Evolutionary conservation across 2,329 filamentous ascomycete species (phyloP).

Genomic region (Aspergillus sp.): DNA sequence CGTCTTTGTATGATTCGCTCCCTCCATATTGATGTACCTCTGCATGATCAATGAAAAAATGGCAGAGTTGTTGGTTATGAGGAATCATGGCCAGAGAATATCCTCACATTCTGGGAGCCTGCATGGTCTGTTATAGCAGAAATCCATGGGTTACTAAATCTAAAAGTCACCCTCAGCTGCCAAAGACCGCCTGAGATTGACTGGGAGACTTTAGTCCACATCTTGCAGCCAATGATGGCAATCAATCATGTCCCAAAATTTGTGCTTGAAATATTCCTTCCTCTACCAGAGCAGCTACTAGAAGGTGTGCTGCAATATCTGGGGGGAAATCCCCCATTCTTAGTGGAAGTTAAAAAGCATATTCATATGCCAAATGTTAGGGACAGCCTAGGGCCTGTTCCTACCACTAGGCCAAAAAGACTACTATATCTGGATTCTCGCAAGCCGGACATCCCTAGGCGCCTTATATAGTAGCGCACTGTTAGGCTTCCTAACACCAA

Average conservation of each 20-base stretch:
- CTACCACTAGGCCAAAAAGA: too few relatives aligned
- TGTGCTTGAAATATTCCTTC: not conserved
- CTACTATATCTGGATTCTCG: too few relatives aligned
- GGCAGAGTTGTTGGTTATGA: not conserved
- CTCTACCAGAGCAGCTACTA: not conserved
- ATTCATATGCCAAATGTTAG: not conserved
- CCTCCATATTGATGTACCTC: not conserved
- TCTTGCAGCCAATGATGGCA: not conserved
- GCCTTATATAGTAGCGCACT: too few relatives aligned
- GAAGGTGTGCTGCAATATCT: not conserved
- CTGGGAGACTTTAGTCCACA: not conserved
- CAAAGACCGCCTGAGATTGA: not conserved
- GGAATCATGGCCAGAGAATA: not conserved
- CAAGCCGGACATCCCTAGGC: too few relatives aligned
- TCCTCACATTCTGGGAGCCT: not conserved
- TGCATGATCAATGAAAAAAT: not conserved
- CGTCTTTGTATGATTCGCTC: not conserved
- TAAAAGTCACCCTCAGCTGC: not conserved
- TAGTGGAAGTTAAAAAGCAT: not conserved
- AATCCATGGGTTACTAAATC: not conserved
- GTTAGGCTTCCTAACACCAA: too few relatives aligned
- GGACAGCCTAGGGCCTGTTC: too few relatives aligned
- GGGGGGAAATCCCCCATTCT: not conserved
- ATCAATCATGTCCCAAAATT: not conserved
- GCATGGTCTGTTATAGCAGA: not conserved